Evolutionary conservation across 257 asterid species (phyloP).

Genomic region (Schizonepeta tenuifolia): DNA sequence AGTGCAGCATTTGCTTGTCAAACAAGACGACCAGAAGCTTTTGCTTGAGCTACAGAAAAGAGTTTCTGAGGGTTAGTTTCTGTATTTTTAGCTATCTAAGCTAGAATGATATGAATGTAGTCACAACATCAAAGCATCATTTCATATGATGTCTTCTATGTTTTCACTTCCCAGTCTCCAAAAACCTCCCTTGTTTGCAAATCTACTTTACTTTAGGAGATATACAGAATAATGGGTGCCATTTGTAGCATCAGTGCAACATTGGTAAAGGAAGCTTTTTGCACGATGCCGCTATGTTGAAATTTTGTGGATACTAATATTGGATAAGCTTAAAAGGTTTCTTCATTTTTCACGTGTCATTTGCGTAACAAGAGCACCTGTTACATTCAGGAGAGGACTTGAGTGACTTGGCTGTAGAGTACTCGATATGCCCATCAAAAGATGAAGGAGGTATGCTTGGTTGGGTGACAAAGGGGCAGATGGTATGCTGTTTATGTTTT

Average conservation of each 20-base stretch:
- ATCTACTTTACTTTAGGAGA: not conserved
- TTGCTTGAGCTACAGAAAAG: constrained; percentile 75
- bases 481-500: constrained; percentile 62
- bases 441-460: constrained; percentile 99
- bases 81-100: not conserved
- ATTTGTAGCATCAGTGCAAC: constrained; percentile 21
- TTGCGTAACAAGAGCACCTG: constrained; percentile 38
- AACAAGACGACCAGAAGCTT: constrained; percentile 86
- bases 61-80: constrained; percentile 63
- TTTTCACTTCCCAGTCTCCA: not conserved
- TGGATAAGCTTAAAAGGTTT: constrained; percentile 12
- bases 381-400: constrained; percentile 84
- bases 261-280: not conserved
- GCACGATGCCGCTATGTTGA: not conserved
- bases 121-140: not conserved
- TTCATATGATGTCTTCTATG: not conserved
- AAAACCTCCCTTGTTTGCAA: not conserved
- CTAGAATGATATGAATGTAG: not conserved
- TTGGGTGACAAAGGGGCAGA: constrained; percentile 98
- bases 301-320: constrained; percentile 7
- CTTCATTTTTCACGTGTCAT: constrained; percentile 23
- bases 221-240: not conserved
- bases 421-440: constrained; percentile 92
- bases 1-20: constrained; percentile 93
- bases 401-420: constrained; percentile 88